Evolutionary conservation across 208 protist species (phyloP).

Genomic region (Wallacemonas rigidus): DNA sequence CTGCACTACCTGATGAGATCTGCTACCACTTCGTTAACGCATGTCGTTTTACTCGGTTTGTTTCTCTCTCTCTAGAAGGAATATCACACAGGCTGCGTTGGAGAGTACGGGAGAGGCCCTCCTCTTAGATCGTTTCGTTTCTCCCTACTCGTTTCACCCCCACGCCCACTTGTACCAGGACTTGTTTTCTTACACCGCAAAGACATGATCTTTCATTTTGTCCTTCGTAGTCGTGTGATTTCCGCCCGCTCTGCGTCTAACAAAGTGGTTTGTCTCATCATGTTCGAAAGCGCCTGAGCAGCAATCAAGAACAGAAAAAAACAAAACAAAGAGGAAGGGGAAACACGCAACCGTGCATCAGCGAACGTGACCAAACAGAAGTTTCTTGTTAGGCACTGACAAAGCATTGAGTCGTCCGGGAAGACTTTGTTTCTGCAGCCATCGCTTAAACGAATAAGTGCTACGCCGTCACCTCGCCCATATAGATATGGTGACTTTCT

Average conservation of each 20-base stretch:
- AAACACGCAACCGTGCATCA: too few species aligned
- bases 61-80: conserved; percentile 2
- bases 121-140: conserved; percentile 1
- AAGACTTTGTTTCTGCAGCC: background rate
- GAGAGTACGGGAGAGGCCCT: background rate
- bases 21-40: too few species aligned
- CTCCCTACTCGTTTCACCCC: background rate
- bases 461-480: background rate
- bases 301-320: too few species aligned
- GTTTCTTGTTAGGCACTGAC: too few species aligned
- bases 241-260: background rate
- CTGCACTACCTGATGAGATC: too few species aligned
- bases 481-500: conserved; percentile 7
- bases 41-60: too few species aligned
- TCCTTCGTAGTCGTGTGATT: background rate
- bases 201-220: background rate
- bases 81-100: background rate
- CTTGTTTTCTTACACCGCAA: background rate
- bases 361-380: too few species aligned
- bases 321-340: too few species aligned
- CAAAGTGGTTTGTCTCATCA: background rate
- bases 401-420: too few species aligned
- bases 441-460: background rate
- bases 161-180: conserved; percentile 10
- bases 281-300: background rate